Evolutionary conservation across 1,284 basidiomycete genomes (phyloP).

Genomic region (Heterobasidion parviporum): DNA sequence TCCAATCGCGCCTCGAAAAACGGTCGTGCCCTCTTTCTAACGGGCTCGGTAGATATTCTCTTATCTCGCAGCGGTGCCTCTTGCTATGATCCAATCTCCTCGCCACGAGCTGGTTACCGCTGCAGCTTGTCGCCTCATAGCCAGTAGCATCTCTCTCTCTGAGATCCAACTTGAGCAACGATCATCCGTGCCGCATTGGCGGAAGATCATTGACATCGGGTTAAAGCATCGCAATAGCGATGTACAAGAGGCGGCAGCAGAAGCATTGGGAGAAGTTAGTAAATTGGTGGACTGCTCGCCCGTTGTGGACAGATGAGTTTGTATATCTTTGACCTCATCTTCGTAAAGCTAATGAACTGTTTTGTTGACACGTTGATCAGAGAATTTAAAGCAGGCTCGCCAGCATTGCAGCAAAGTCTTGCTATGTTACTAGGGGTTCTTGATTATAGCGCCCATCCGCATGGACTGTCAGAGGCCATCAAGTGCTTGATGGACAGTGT

Average conservation of each 20-base stretch:
- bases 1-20: neutral
- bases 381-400: conserved; percentile 50
- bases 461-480: conserved; percentile 44
- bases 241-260: conserved; percentile 72
- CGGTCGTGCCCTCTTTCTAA: conserved; percentile 10
- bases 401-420: conserved; percentile 68
- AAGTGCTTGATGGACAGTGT: conserved; percentile 54
- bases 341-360: conserved; percentile 4
- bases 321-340: conserved; percentile 5
- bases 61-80: conserved; percentile 44
- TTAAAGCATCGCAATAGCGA: conserved; percentile 57
- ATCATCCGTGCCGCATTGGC: conserved; percentile 52
- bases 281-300: conserved; percentile 52
- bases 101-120: conserved; percentile 71
- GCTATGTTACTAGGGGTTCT: conserved; percentile 70
- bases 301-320: conserved; percentile 64
- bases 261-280: conserved; percentile 61
- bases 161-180: conserved; percentile 38
- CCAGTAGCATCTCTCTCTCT: conserved; percentile 48
- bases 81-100: conserved; percentile 51
- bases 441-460: conserved; percentile 51
- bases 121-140: conserved; percentile 70
- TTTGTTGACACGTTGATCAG: conserved; percentile 46
- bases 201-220: conserved; percentile 60
- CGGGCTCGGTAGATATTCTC: conserved; percentile 42